These are phyloP conservation scores for Dissophora ornata DNA, from an alignment of 192 early-diverging fungal genomes.

Conservation along the genomic window DNA sequence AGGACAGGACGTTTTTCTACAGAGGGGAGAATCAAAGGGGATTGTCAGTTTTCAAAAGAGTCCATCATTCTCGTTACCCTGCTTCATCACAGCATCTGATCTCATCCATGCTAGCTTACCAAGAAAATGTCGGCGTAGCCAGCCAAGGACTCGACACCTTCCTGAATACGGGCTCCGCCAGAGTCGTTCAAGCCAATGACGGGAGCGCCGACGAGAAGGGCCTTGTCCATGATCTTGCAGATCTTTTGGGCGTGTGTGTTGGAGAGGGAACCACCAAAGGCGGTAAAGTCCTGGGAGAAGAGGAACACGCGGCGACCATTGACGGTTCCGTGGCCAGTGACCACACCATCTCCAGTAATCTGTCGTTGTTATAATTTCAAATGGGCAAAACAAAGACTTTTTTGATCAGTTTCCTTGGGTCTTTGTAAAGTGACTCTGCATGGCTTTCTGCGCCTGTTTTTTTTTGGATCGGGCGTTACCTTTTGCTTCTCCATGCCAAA, in stretches of 20 bases:
- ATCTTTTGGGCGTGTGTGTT: slow-evolving; percentile 92
- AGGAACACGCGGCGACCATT: slow-evolving; percentile 91
- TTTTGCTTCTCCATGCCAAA: slow-evolving; percentile 87
- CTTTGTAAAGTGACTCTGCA: too few species aligned
- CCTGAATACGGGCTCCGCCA: slow-evolving; percentile 97
- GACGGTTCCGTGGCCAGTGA: slow-evolving; percentile 95
- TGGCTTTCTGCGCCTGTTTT: too few species aligned
- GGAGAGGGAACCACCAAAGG: slow-evolving; percentile 91
- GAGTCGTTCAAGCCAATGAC: slow-evolving; percentile 97
- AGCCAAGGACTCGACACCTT: slow-evolving; percentile 95
- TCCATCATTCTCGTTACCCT: too few species aligned
- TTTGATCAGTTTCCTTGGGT: too few species aligned
- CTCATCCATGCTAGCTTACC: too few species aligned
- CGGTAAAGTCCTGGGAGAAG: slow-evolving; percentile 95
- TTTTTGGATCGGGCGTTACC: too few species aligned
- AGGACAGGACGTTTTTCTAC: slow-evolving; percentile 87
- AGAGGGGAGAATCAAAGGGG: not conserved
- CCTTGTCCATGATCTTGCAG: slow-evolving; percentile 95
- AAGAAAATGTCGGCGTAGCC: slow-evolving; percentile 98
- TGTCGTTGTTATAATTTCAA: too few species aligned
- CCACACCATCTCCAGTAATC: slow-evolving; percentile 94
- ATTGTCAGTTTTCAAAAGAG: too few species aligned
- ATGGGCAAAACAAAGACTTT: too few species aligned
- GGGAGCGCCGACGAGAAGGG: slow-evolving; percentile 91
- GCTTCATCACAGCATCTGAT: too few species aligned